Percentiles rank a stretch among this genome's conserved stretches.
Conservation (phyloP, 768 basidiomycete species). For the Tephrocybe sp. region DNA sequence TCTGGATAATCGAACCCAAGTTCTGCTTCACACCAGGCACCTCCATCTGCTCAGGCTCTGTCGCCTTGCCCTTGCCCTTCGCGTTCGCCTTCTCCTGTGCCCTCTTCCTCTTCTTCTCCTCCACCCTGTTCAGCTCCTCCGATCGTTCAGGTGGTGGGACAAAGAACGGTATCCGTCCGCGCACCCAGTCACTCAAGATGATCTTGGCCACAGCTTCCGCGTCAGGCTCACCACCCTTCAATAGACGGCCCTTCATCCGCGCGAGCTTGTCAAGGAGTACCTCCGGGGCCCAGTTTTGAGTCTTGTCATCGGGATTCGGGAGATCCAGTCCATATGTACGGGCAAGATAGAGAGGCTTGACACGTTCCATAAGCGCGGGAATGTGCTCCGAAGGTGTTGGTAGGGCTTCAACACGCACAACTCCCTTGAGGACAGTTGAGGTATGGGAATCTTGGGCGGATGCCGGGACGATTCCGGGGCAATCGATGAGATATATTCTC, state of each 20-base stretch:
- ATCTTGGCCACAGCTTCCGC: conserved; percentile 92
- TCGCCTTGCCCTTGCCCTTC: conserved; percentile 58
- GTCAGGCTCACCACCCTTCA: conserved; percentile 95
- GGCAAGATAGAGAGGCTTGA: conserved; percentile 91
- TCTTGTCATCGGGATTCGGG: conserved; percentile 53
- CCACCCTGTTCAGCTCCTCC: conserved; percentile 64
- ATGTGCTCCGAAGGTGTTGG: conserved; percentile 93
- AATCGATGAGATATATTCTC: conserved; percentile 98
- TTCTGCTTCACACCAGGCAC: conserved; percentile 81
- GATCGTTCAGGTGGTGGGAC: conserved; percentile 86
- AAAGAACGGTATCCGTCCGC: conserved; percentile 96
- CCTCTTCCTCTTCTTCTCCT: conserved; percentile 53
- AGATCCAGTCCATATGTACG: conserved; percentile 77
- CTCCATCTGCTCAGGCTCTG: conserved; percentile 32
- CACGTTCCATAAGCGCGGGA: conserved; percentile 80
- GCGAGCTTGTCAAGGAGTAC: conserved; percentile 84
- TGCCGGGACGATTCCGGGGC: conserved; percentile 96
- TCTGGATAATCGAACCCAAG: conserved; percentile 83
- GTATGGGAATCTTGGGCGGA: conserved; percentile 90
- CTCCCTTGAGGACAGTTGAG: conserved; percentile 92
- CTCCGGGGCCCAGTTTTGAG: conserved; percentile 66
- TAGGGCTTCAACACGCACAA: conserved; percentile 93
- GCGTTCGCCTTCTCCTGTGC: conserved; percentile 39
- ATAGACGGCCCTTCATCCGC: conserved; percentile 85
- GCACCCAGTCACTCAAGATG: conserved; percentile 93